A percentile compares a stretch with the other conserved stretches of the same genome.
Evolutionary conservation across 441 rosid species (phyloP).

Genomic region (Gossypium davidsonii): DNA sequence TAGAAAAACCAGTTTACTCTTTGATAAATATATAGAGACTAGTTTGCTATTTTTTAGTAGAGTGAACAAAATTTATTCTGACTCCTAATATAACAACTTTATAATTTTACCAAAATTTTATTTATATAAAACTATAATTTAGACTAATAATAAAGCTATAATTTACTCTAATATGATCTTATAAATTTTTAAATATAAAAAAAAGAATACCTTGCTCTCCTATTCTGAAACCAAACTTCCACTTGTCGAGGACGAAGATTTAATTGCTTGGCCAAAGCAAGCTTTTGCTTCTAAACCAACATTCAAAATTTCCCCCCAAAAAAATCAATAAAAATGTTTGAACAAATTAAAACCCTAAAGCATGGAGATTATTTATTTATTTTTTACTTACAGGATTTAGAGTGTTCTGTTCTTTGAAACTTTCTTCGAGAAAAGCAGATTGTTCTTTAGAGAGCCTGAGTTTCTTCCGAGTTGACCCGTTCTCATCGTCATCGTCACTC

Average conservation of each 20-base stretch:
- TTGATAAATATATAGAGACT: too few relatives aligned
- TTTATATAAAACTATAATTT: too few relatives aligned
- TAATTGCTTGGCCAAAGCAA: constrained; percentile 77
- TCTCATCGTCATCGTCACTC: constrained; percentile 84
- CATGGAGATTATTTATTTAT: not conserved
- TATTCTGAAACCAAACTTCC: constrained; percentile 96
- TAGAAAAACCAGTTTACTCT: fast-evolving
- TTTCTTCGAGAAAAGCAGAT: constrained; percentile 88
- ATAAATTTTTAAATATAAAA: not conserved
- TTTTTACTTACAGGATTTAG: constrained; percentile 73
- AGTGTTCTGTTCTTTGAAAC: constrained; percentile 87
- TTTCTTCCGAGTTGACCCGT: constrained; percentile 73
- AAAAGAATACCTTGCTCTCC: constrained; percentile 70
- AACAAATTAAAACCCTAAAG: not conserved
- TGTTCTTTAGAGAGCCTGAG: constrained; percentile 89
- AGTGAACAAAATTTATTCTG: too few relatives aligned
- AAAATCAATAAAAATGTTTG: not conserved
- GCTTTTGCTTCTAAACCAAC: constrained; percentile 68
- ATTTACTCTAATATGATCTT: too few relatives aligned
- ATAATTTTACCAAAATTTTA: too few relatives aligned
- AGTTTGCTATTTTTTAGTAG: fast-evolving
- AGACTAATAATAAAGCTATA: too few relatives aligned
- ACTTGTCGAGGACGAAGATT: constrained; percentile 95
- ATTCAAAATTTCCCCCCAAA: not conserved
- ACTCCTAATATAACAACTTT: too few relatives aligned